Base-by-base conservation (phyloP, 192 early-diverging fungal species). In the Oehlia diaphana region DNA sequence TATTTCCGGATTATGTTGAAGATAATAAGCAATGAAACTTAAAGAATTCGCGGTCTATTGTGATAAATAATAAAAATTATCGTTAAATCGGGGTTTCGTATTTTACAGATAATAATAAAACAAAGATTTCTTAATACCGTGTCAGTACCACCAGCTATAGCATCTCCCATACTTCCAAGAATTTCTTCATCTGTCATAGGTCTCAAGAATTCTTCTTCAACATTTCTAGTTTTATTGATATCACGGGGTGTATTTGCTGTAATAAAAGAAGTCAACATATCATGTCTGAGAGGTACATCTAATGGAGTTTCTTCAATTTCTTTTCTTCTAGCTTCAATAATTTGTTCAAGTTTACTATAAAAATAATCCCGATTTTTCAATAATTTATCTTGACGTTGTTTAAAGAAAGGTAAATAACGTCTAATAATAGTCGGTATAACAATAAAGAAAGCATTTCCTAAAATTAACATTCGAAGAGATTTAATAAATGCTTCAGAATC, bases 111-210 rank as follows among this genome's bases (percentile, higher is more conserved):
- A 42, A 42, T 42, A 61, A 31, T 31, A 5, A 33, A 31, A 58
- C 21, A 26, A 61, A 37, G 0, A 61, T 26, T 37, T 58, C 6
- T 58, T 23, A 50, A 63, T 77, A 77, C 76, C 76, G 63, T 77
- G 12, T 77, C 76, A 44, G 39, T 65, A 7, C 63, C 76, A 49
- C 10, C 76, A 2, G 9, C 31, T 21, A 77, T 42, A 65, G 39
- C 31, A n/a, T 77, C 76, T 47, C 13, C 21, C 8, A 77, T 4
- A 77, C 28, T 37, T 13, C 9, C 76, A 58, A 23, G 19, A 44
- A 77, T 77, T 28, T 77, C 76, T 47, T 42, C 63, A 31, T 77
- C 64, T 23, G 61, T 47, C 76, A 77, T 65, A 4, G 63, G 76
- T 10, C 50, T n/a, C n/a, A n/a, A 23, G 26, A 58, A 28, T 6